Percentiles rank a stretch among this genome's conserved stretches.
phyloP scores from a whole-genome alignment of 495 filamentous ascomycete genomes.

The Physcia stellaris region DNA sequence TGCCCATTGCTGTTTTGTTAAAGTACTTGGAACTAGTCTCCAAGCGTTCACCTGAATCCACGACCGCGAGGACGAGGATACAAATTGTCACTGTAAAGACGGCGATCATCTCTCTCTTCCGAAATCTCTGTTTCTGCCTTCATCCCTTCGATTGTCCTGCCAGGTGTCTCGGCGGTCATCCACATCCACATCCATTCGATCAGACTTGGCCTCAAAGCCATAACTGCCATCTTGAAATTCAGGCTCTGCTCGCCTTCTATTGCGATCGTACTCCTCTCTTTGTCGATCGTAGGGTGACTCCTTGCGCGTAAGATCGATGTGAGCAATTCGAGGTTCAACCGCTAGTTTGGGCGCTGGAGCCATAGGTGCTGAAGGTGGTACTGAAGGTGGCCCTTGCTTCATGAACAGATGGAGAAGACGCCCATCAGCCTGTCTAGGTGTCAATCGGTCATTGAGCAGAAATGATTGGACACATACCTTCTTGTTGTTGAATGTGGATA shows the following conservation, averaged over 20 bases:
- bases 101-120: constrained; percentile 13
- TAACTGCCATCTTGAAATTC: constrained; percentile 45
- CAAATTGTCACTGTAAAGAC: constrained; percentile 32
- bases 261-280: constrained; percentile 34
- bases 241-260: constrained; percentile 31
- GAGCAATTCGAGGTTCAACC: constrained; percentile 15
- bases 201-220: constrained; percentile 36
- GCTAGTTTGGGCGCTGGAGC: constrained; percentile 21
- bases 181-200: constrained; percentile 32
- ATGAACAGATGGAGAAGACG: constrained; percentile 62
- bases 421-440: constrained; percentile 59
- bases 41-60: constrained; percentile 18
- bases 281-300: constrained; percentile 26
- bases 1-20: background rate
- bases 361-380: background rate
- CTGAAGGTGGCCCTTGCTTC: constrained; percentile 35
- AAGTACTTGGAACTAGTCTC: background rate
- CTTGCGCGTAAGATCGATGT: constrained; percentile 14
- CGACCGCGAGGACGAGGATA: constrained; percentile 17
- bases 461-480: constrained; percentile 40
- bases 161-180: constrained; percentile 5
- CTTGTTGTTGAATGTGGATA: constrained; percentile 77
- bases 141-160: constrained; percentile 16
- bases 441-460: background rate
- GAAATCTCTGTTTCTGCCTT: constrained; percentile 9